These are phyloP conservation scores for Crucihimalaya himalaica DNA, from an alignment of 345 rosid genomes.

Conservation along the genomic window DNA sequence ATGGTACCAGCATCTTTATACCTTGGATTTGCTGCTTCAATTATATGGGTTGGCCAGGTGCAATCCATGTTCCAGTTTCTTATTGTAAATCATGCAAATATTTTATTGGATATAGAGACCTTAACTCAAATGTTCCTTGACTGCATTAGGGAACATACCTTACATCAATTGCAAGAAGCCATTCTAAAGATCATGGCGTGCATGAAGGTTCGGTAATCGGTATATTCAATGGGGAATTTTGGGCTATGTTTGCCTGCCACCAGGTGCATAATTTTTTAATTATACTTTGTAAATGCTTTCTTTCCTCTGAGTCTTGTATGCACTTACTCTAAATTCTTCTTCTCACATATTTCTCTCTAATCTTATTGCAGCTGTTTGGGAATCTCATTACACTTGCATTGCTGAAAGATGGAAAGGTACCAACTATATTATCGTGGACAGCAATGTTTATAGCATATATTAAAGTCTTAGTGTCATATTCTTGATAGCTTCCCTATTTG, in stretches of 20 bases:
- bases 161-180: constrained; percentile 75
- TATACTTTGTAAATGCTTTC: neutral
- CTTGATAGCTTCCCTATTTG: neutral
- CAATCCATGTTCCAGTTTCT: constrained; percentile 18
- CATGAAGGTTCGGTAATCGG: constrained; percentile 84
- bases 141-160: constrained; percentile 83
- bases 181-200: constrained; percentile 57
- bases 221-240: constrained; percentile 86
- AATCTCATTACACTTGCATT: constrained; percentile 83
- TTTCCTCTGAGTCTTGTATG: neutral
- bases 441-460: neutral
- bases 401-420: constrained; percentile 60
- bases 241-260: constrained; percentile 85
- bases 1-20: constrained; percentile 86
- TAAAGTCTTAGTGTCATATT: neutral
- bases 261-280: constrained; percentile 55
- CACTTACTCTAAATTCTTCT: neutral
- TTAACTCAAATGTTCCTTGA: neutral
- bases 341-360: constrained; percentile 8
- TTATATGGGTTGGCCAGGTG: constrained; percentile 98
- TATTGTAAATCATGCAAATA: neutral
- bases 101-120: neutral
- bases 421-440: constrained; percentile 12
- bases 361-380: constrained; percentile 68
- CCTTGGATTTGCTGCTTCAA: constrained; percentile 89